Percentiles rank a stretch among this genome's conserved stretches.
Evolutionary conservation across 2,329 filamentous ascomycete genomes (phyloP).

Genomic region (Venturia nashicola): DNA sequence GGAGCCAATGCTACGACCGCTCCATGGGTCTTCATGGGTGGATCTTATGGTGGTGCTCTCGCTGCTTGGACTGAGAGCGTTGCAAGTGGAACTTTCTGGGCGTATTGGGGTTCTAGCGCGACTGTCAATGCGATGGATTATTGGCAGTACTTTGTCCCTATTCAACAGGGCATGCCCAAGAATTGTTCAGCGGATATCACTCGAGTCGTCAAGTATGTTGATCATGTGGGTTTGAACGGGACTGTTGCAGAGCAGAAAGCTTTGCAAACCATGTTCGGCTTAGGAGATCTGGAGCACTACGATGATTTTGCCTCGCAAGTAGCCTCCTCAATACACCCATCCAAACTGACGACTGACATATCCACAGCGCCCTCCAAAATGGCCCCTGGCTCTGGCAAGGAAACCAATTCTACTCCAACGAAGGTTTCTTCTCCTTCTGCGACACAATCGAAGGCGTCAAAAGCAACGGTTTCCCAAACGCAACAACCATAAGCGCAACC

Average conservation of each 20-base stretch:
- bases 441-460: constrained; percentile 24
- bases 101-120: constrained; percentile 44
- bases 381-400: constrained; percentile 48
- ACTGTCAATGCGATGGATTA: constrained; percentile 44
- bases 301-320: constrained; percentile 39
- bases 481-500: constrained; percentile 10
- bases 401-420: constrained; percentile 34
- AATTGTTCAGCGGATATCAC: constrained; percentile 45
- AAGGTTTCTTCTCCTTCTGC: constrained; percentile 33
- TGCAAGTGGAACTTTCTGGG: constrained; percentile 46
- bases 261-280: constrained; percentile 41
- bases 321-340: background rate
- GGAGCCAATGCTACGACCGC: constrained; percentile 38
- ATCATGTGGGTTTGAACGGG: constrained; percentile 19
- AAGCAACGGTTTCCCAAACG: background rate
- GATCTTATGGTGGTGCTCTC: constrained; percentile 45
- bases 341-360: constrained; percentile 1
- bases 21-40: constrained; percentile 46
- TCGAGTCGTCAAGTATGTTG: constrained; percentile 40
- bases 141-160: constrained; percentile 46
- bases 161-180: constrained; percentile 45
- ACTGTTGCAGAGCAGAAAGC: constrained; percentile 21
- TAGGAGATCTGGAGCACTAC: constrained; percentile 36
- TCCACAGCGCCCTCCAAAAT: constrained; percentile 34
- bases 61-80: constrained; percentile 43